Evolutionary conservation across 495 filamentous ascomycete species (phyloP), one percentile per base, ranked within the genome.

Genomic region (Aspergillus cristatus): DNA sequence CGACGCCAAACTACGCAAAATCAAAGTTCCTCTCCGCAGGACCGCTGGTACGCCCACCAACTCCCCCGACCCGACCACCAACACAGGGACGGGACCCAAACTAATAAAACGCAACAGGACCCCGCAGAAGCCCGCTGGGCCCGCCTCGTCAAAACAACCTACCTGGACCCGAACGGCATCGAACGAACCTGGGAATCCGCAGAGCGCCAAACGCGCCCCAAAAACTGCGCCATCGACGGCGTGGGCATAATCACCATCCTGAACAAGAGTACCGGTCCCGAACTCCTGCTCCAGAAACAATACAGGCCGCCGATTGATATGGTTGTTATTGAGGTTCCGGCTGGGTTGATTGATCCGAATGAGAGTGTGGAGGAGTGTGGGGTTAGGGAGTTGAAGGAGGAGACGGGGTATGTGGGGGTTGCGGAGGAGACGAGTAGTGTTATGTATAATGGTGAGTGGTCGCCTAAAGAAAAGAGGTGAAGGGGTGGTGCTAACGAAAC

Each of bases 201-300:
- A 11, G 86, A 91, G 55, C 71, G 86, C 10, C 70, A 68, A 45
- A 91, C 86, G 6, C 74, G 86, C 2, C 82, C 84, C 0, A 62
- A 70, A 34, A 69, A 67, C 38, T 75, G 78, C 28, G 75, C 75
- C 25, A 81, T 94, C 29, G 91, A 96, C 51, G 90, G 84, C 32
- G 90, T 96, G 1, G 88, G 87, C 14, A 94, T 96, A 41, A 76
- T 90, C 20, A 84, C 88, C 14, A 84, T 98, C 48, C 60, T 98
- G 2, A 77, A 85, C 48, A 82, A 83, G 45, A 62, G 78, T 1
- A 71, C 70, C 1, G 78, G 78, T 7, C 80, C 82, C 1, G 79
- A 90, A 47, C 68, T 95, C 15, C 62, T 96, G 15, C 72, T 95
- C 14, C 83, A 91, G 47, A 88, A 87, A 51, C 89, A 96, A 53